Percentiles rank a stretch among this genome's conserved stretches.
Evolutionary conservation across 2,329 filamentous ascomycete species (phyloP).

Genomic region (Scedosporium boydii): DNA sequence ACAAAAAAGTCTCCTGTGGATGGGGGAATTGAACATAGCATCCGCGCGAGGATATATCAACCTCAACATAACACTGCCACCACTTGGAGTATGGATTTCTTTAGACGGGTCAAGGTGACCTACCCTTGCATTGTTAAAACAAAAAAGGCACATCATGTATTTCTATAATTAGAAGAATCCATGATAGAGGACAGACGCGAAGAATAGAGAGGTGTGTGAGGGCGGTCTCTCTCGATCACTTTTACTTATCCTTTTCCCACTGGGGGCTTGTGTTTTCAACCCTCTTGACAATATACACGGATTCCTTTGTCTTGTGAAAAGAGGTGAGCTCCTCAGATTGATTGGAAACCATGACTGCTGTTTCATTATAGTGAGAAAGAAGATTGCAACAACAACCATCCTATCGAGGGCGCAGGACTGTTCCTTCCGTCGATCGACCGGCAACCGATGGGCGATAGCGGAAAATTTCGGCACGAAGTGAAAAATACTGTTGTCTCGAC

Average conservation of each 20-base stretch:
- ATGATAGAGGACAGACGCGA: constrained; percentile 8
- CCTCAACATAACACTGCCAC: background rate
- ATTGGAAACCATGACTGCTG: background rate
- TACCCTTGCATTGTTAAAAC: constrained; percentile 3
- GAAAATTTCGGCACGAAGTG: background rate
- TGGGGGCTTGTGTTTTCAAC: background rate
- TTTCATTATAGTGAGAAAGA: background rate
- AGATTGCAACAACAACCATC: background rate
- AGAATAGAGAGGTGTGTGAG: constrained; percentile 7
- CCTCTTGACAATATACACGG: background rate
- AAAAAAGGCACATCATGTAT: constrained; percentile 6
- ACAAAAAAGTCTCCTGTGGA: constrained; percentile 4
- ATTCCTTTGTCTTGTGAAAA: constrained; percentile 3
- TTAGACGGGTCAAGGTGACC: constrained; percentile 5
- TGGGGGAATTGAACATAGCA: constrained; percentile 7
- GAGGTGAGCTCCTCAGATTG: constrained; percentile 4
- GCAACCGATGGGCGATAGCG: no score
- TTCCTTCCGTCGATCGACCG: no score
- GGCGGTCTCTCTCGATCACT: background rate
- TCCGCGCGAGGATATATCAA: background rate
- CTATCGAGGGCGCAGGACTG: no score
- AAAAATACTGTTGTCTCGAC: background rate
- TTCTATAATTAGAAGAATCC: constrained; percentile 8
- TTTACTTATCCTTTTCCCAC: constrained; percentile 8
- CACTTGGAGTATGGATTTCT: constrained; percentile 6